Evolutionary conservation across 2,329 filamentous ascomycete genomes (phyloP), one percentile per base, ranked within the genome.

Genomic region (Fusarium caatingaense): DNA sequence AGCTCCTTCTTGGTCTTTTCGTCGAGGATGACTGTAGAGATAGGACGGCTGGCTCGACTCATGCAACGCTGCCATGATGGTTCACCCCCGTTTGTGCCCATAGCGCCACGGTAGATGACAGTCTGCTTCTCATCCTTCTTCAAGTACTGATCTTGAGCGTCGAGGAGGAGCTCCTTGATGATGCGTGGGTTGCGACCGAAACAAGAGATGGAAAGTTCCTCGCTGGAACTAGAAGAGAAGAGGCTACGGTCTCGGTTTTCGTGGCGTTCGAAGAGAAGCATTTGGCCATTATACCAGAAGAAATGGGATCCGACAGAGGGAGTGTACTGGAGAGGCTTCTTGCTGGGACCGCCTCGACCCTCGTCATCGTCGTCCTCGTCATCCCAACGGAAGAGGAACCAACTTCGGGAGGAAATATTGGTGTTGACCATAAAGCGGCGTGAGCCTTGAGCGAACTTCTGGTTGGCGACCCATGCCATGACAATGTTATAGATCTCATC

Each of bases 401-500:
- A 88, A 53, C 78, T 80, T 16, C 86, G 82, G 5, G 83, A 87
- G 72, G 84, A 87, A 37, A 89, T 75, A 71, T 86, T 87, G 8
- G 89, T 90, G 74, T 90, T 90, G 42, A 88, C 91, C 13, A 92
- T 84, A 68, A 92, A 91, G 46, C 85, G 84, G 16, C 88, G 87
- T 1, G 89, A 87, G 8, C 81, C 80, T 64, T 86, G 84, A 21
- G 88, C 84, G 69, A 92, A 92, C 6, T 80, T 77, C 77, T 93
- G 90, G 34, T 82, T 79, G 3, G 89, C 84, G 4, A 92, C 84
- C 91, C 91, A 93, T 27, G 83, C 84, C 89, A 92, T 92, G 42
- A 92, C 74, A 73, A 92, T 91, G 74, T 90, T 90, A 81, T 92
- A 93, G 60, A 91, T 87, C 76, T 93, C 91, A 72, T 93, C 91